Evolutionary conservation across 2,329 filamentous ascomycete species (phyloP).

Genomic region (Ceratocystis harringtonii): DNA sequence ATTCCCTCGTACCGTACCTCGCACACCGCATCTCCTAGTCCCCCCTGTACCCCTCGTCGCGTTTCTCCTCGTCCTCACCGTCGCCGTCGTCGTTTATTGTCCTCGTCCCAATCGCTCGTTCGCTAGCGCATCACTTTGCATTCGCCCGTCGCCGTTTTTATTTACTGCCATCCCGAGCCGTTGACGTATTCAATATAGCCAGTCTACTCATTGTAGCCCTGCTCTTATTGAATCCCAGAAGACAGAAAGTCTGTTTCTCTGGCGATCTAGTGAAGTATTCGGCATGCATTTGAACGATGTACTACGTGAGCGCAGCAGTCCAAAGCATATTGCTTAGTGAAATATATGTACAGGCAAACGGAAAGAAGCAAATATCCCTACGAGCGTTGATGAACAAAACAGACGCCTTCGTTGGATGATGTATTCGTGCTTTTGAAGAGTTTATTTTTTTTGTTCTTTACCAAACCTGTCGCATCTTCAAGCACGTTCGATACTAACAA

Average conservation of each 20-base stretch:
- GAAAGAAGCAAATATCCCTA: not conserved
- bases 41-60: not conserved
- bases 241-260: not conserved
- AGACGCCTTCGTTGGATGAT: not conserved
- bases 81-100: constrained; percentile 5
- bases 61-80: not conserved
- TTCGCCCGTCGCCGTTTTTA: constrained; percentile 7
- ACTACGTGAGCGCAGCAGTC: constrained; percentile 5
- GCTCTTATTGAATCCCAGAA: not conserved
- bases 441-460: not conserved
- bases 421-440: not conserved
- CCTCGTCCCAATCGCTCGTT: constrained; percentile 1
- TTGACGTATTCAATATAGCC: not conserved
- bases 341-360: constrained; percentile 2
- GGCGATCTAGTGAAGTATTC: constrained; percentile 16
- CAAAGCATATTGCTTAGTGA: constrained; percentile 4
- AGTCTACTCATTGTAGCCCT: constrained; percentile 4
- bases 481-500: constrained; percentile 11
- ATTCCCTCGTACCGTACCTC: constrained; percentile 2
- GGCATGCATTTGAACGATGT: constrained; percentile 10
- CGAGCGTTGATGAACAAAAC: not conserved
- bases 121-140: constrained; percentile 1
- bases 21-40: not conserved
- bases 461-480: not conserved
- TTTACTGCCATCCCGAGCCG: constrained; percentile 1